phyloP scores from a whole-genome alignment of 495 filamentous ascomycete genomes.

The Rostrohypoxylon terebratum region DNA sequence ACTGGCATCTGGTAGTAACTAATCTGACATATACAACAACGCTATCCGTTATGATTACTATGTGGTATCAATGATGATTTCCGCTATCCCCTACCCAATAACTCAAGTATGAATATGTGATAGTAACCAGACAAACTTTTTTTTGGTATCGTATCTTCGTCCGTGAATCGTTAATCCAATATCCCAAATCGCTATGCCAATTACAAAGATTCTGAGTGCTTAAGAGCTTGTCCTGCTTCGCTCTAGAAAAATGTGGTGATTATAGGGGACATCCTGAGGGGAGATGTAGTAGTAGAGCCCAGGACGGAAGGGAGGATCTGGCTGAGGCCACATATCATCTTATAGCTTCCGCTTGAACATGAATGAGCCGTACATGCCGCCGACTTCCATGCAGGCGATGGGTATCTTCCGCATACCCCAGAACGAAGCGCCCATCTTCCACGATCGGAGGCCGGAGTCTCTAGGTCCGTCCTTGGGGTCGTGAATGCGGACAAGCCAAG shows the following conservation, averaged over 20 bases:
- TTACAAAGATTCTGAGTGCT: conserved; percentile 7
- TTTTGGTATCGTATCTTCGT: conserved; percentile 33
- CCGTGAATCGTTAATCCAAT: conserved; percentile 26
- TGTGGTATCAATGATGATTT: conserved; percentile 19
- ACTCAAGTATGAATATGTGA: conserved; percentile 3
- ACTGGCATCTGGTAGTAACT: neutral
- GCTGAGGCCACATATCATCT: conserved; percentile 4
- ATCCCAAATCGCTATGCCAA: conserved; percentile 36
- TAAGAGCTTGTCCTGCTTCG: neutral
- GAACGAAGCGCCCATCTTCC: conserved; percentile 91
- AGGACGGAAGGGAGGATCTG: neutral
- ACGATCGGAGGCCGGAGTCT: conserved; percentile 68
- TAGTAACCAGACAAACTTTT: conserved; percentile 11
- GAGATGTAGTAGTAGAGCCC: conserved; percentile 1
- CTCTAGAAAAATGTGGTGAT: neutral
- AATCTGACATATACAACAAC: conserved; percentile 21
- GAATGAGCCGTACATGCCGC: conserved; percentile 87
- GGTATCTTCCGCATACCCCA: conserved; percentile 92
- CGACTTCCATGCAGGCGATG: conserved; percentile 79
- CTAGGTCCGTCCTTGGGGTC: conserved; percentile 45
- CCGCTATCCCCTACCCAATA: neutral
- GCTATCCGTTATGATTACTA: conserved; percentile 33
- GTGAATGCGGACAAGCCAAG: conserved; percentile 73
- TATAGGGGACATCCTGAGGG: neutral
- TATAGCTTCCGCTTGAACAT: conserved; percentile 73